Conservation (phyloP, 176 grass and related monocot species). For the Zoysia japonica region DNA sequence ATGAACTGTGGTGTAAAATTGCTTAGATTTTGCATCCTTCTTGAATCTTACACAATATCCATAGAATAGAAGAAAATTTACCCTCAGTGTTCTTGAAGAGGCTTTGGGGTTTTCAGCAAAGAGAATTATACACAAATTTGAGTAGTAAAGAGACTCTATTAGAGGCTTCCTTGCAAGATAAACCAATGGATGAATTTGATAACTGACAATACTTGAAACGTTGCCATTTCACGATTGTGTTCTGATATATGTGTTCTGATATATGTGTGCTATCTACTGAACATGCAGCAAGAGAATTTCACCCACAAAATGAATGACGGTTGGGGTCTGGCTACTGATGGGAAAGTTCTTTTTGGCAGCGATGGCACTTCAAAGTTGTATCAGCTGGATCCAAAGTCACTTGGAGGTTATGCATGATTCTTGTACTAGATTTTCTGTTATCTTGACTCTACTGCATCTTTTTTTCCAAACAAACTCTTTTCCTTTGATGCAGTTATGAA, state of each 20-base stretch:
- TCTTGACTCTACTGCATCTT: not conserved
- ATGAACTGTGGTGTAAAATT: too few relatives aligned
- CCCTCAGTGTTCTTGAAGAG: too few relatives aligned
- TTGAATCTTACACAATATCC: too few relatives aligned
- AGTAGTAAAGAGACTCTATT: too few relatives aligned
- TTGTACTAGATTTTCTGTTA: conserved; percentile 26
- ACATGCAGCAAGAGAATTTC: conserved; percentile 61
- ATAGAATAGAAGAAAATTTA: too few relatives aligned
- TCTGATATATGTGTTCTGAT: not conserved
- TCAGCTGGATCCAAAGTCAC: conserved; percentile 62
- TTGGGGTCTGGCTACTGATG: conserved; percentile 91
- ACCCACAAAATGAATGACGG: conserved; percentile 88
- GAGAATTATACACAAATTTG: too few relatives aligned
- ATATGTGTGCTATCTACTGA: conserved; percentile 12
- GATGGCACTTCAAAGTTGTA: conserved; percentile 88
- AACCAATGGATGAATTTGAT: not conserved
- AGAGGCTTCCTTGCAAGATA: not conserved
- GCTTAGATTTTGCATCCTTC: too few relatives aligned
- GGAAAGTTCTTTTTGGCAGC: conserved; percentile 82
- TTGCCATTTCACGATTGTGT: too few relatives aligned
- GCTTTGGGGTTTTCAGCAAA: too few relatives aligned
- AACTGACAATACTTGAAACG: not conserved
- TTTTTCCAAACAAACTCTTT: conserved; percentile 3
- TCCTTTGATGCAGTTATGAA: conserved; percentile 61
- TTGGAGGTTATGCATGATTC: conserved; percentile 50